Evolutionary conservation across 2,329 filamentous ascomycete genomes (phyloP).

Genomic region (Talaromyces marneffei): DNA sequence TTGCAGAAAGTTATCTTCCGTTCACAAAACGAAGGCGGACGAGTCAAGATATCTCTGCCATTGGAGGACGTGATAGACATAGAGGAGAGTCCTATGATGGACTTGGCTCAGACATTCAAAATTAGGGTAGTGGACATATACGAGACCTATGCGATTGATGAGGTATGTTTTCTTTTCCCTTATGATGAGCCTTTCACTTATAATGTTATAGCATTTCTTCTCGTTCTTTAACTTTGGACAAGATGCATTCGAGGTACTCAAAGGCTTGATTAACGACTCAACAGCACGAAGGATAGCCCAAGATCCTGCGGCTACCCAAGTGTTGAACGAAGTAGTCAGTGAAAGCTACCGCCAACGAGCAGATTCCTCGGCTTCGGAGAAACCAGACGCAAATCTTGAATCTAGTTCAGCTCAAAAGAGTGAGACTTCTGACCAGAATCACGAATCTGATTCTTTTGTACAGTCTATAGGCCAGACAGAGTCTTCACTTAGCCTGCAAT

Average conservation of each 20-base stretch:
- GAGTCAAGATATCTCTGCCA: constrained; percentile 89
- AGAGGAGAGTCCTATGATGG: constrained; percentile 83
- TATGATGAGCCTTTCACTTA: background rate
- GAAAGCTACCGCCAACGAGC: constrained; percentile 3
- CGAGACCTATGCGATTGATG: constrained; percentile 90
- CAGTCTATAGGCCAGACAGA: constrained; percentile 69
- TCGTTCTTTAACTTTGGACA: constrained; percentile 85
- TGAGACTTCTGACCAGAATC: constrained; percentile 56
- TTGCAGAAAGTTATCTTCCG: constrained; percentile 92
- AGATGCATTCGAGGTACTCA: constrained; percentile 74
- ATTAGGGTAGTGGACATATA: constrained; percentile 88
- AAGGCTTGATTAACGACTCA: constrained; percentile 63
- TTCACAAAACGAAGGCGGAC: constrained; percentile 92
- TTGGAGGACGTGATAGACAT: constrained; percentile 86
- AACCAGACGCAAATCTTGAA: constrained; percentile 18
- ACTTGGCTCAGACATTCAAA: constrained; percentile 90
- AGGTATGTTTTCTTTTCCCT: constrained; percentile 49
- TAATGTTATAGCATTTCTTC: constrained; percentile 72
- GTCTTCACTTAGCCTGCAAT: constrained; percentile 64
- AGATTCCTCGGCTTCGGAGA: background rate
- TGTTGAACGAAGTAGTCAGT: constrained; percentile 15
- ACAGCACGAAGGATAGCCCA: constrained; percentile 42
- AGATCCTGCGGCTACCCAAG: constrained; percentile 19
- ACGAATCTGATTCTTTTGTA: constrained; percentile 68
- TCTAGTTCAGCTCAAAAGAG: constrained; percentile 49